phyloP scores from a whole-genome alignment of 1,284 basidiomycete species.

The Ganoderma resinaceum region DNA sequence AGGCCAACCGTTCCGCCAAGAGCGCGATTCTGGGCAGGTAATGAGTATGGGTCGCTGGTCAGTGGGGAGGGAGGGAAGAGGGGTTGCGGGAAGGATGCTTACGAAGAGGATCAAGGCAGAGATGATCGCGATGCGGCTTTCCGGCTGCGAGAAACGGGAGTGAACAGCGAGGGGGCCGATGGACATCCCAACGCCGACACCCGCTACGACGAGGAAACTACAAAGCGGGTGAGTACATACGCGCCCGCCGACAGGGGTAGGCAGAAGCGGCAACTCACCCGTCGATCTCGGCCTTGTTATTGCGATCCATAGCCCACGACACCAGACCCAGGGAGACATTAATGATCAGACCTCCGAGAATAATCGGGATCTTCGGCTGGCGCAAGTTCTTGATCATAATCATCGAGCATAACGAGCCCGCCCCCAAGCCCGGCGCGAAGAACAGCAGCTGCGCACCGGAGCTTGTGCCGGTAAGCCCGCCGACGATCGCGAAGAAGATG shows the following conservation, averaged over 20 bases:
- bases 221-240: background rate
- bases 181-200: constrained; percentile 51
- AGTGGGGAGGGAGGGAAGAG: background rate
- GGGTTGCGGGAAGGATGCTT: constrained; percentile 29
- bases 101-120: constrained; percentile 54
- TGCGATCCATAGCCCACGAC: constrained; percentile 48
- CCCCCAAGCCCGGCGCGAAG: constrained; percentile 54
- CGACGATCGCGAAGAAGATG: constrained; percentile 55
- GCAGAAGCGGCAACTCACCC: constrained; percentile 38
- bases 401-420: constrained; percentile 40
- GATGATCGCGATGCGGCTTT: constrained; percentile 47
- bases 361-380: constrained; percentile 50
- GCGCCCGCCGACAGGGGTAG: background rate
- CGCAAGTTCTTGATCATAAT: constrained; percentile 38
- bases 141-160: constrained; percentile 52
- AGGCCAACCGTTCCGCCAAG: constrained; percentile 59
- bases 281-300: constrained; percentile 45
- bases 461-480: constrained; percentile 43
- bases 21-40: constrained; percentile 46
- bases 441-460: constrained; percentile 55
- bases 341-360: constrained; percentile 46
- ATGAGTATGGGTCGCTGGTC: no score
- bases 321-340: constrained; percentile 51
- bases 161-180: constrained; percentile 51
- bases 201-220: constrained; percentile 55